These are phyloP conservation scores for Brassica napus DNA, from an alignment of 345 rosid species.

Conservation along the genomic window DNA sequence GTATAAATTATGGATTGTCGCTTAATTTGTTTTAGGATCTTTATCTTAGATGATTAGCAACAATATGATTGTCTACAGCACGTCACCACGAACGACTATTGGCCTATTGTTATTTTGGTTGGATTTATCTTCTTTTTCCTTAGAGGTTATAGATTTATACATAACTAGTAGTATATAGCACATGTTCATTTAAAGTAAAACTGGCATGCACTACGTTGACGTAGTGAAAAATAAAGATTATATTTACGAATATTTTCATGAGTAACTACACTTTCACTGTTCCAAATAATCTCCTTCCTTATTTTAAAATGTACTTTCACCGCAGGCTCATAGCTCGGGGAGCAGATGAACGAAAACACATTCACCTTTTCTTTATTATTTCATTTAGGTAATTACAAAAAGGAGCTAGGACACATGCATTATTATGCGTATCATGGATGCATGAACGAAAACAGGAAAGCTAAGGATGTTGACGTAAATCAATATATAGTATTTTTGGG, in stretches of 20 bases:
- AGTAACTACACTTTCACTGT: neutral
- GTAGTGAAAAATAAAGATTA: neutral
- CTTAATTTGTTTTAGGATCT: neutral
- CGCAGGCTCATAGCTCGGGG: conserved; percentile 1
- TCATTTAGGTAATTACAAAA: neutral
- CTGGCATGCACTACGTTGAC: neutral
- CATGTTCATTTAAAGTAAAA: neutral
- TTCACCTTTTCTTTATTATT: neutral
- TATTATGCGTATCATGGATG: conserved; percentile 13
- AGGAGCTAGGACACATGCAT: conserved; percentile 5
- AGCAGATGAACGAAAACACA: neutral
- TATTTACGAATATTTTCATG: neutral
- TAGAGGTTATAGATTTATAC: neutral
- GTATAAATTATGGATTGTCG: neutral
- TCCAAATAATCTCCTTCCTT: neutral
- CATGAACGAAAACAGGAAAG: conserved; percentile 21
- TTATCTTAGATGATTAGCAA: neutral
- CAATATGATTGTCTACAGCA: neutral
- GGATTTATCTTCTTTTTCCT: neutral
- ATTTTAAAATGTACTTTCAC: neutral
- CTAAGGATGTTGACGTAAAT: conserved; percentile 28
- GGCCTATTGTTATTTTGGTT: conserved; percentile 9
- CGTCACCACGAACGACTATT: conserved; percentile 15
- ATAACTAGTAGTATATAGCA: neutral
- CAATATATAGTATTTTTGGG: neutral